Evolutionary conservation across 495 filamentous ascomycete species (phyloP).

Genomic region (Lentithecium fluviatile): DNA sequence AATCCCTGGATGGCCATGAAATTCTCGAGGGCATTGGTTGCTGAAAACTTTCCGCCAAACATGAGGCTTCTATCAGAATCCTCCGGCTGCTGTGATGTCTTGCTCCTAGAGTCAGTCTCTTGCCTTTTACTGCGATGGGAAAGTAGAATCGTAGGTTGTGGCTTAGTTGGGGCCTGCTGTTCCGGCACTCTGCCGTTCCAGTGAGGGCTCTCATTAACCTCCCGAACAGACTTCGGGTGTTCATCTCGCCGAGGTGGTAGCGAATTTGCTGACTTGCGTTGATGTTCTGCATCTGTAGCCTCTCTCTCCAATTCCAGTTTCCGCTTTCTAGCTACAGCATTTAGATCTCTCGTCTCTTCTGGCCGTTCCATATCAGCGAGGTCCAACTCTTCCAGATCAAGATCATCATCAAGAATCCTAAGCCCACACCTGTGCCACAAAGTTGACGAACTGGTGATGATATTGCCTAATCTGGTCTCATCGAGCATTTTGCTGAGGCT

Average conservation of each 20-base stretch:
- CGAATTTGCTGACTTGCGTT: not conserved
- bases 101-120: not conserved
- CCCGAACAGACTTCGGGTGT: not conserved
- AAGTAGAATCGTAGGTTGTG: not conserved
- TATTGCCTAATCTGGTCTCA: conserved; percentile 28
- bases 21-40: conserved; percentile 33
- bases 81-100: not conserved
- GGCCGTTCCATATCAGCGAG: too few relatives aligned
- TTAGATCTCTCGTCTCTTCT: conserved; percentile 26
- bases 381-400: conserved; percentile 45
- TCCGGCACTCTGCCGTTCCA: not conserved
- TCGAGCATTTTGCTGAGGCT: conserved; percentile 34
- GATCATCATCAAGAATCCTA: conserved; percentile 50
- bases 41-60: conserved; percentile 39
- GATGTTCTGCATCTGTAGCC: not conserved
- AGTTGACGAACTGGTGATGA: conserved; percentile 38
- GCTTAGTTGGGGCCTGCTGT: not conserved
- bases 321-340: conserved; percentile 38
- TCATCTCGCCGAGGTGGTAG: not conserved
- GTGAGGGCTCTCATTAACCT: not conserved
- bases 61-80: conserved; percentile 28
- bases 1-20: conserved; percentile 35
- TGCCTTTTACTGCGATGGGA: not conserved
- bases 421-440: conserved; percentile 56
- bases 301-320: conserved; percentile 37